Evolutionary conservation across 164 flowering plant genomes (phyloP).

Genomic region (Berberis vulgaris): DNA sequence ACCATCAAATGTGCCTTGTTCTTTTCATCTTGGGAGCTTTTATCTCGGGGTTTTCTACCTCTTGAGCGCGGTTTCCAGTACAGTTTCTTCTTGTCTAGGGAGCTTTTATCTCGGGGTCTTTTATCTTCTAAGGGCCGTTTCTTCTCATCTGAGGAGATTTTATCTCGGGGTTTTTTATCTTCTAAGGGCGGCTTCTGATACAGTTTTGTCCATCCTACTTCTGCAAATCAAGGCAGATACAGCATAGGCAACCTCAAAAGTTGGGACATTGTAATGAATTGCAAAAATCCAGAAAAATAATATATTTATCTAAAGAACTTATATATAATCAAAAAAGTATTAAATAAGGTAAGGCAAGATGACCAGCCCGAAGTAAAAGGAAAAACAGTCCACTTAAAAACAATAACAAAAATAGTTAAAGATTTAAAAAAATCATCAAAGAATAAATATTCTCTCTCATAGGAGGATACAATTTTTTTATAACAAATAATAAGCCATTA

Average conservation of each 20-base stretch:
- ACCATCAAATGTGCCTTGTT: slow-evolving; percentile 45
- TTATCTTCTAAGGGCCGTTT: no score
- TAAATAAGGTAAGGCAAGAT: background rate
- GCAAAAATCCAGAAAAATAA: background rate
- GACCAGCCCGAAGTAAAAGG: no score
- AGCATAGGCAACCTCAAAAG: background rate
- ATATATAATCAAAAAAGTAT: background rate
- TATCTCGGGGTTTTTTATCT: background rate
- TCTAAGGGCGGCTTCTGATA: slow-evolving; percentile 25
- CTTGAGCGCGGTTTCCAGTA: background rate
- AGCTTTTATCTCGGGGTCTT: no score
- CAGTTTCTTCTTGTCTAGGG: no score
- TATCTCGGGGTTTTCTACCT: background rate
- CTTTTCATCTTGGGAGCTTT: background rate
- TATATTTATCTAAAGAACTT: background rate
- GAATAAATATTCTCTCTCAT: no score
- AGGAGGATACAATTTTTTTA: no score
- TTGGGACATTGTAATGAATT: background rate
- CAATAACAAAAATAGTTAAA: no score
- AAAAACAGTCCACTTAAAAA: no score
- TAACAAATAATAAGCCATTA: no score
- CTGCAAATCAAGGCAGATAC: slow-evolving; percentile 15
- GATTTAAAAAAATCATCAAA: no score
- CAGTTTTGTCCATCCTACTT: slow-evolving; percentile 16
- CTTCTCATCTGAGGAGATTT: no score